Base-by-base conservation (phyloP, 495 filamentous ascomycete genomes). In the Penicillium coprophilum region DNA sequence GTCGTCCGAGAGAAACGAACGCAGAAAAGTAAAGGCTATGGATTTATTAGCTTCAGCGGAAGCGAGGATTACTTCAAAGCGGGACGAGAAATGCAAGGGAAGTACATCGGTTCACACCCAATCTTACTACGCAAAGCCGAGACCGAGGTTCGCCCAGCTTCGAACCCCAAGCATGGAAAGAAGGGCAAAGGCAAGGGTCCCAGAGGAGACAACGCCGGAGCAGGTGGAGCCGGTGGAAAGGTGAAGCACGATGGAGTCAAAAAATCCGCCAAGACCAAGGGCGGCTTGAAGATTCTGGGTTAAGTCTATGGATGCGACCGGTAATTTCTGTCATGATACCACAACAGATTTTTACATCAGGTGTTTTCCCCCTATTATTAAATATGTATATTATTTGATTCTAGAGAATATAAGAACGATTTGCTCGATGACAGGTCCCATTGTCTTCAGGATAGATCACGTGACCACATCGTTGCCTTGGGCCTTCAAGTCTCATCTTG, bases 61-160 rank as follows among this genome's bases (percentile, higher is more conserved):
- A 88, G 91, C 5, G 94, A 98, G 64, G 91, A 97, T 65, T 97
- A 92, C 72, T 97, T 97, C 78, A 80, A 85, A 52, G 92, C 94
- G 0, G 93, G 89, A 59, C 87, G 92, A 74, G 95, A 97, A 73
- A 98, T 98, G 95, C 87, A 97, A 69, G 92, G 92, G 45, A 97
- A 98, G 77, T 98, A 98, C 69, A 97, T 98, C 70, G 94, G 95
- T 38, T 96, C 91, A 64, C 94, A 97, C 72, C 94, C 94, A 1
- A 85, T 98, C 9, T 76, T 89, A 41, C 77, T 97, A 56, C 85
- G 87, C 70, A 86, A 92, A 64, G 90, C 89, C 65, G 96, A 86
- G 46, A 96, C 95, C 24, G 92, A 97, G 74, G 87, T 97, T 65
- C 89, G 87, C 60, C 85, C 88, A 15, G 78, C 82, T 21, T 76